phyloP scores from a whole-genome alignment of 2,329 filamentous ascomycete genomes.

The Cladosporium oxysporum region DNA sequence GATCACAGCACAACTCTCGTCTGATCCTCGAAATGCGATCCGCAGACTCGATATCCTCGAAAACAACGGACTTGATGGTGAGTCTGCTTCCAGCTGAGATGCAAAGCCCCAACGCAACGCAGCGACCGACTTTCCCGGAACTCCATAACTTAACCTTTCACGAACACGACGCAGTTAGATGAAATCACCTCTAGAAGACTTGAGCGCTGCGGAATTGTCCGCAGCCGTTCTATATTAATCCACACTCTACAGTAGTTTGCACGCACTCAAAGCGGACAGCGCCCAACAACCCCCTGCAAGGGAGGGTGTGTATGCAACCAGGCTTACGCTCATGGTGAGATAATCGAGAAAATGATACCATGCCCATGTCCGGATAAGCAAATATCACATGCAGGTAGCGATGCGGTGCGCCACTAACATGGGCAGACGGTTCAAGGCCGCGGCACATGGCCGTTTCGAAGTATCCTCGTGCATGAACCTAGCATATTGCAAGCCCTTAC shows the following conservation, averaged over 20 bases:
- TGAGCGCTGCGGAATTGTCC: not conserved
- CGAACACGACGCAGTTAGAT: not conserved
- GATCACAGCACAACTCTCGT: not conserved
- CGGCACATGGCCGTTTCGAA: not conserved
- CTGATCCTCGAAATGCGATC: not conserved
- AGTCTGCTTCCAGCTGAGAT: not conserved
- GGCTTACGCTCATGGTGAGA: not conserved
- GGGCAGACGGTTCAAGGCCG: not conserved
- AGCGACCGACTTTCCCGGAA: not conserved
- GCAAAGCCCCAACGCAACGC: not conserved
- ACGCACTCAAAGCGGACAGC: not conserved
- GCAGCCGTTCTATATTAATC: not conserved
- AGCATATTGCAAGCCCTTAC: slow-evolving; percentile 1
- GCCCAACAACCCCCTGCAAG: not conserved
- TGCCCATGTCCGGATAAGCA: not conserved
- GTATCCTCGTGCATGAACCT: slow-evolving; percentile 9
- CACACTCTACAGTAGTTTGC: not conserved
- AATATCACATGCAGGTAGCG: not conserved
- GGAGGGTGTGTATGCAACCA: not conserved
- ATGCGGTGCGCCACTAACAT: not conserved
- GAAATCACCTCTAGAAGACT: not conserved
- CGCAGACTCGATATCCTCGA: not conserved
- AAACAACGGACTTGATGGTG: not conserved
- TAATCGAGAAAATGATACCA: not conserved
- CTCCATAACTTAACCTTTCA: not conserved